These are phyloP conservation scores for Bondarzewia mesenterica DNA, from an alignment of 1,284 basidiomycete genomes.

Conservation along the genomic window DNA sequence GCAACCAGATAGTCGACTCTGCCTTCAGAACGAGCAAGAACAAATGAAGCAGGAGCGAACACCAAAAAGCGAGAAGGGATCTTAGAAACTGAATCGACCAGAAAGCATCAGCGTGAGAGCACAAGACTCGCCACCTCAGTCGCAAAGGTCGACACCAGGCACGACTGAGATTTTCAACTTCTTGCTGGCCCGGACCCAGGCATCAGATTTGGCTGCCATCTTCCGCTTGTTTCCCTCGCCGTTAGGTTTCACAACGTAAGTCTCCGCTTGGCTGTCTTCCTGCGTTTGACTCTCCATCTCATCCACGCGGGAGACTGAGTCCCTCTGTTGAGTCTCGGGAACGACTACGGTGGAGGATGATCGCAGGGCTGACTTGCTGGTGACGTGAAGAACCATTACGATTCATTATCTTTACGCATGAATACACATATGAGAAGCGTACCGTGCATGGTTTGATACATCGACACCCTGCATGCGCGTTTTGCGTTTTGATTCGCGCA, in stretches of 20 bases:
- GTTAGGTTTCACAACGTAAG: not conserved
- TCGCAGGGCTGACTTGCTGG: too few relatives aligned
- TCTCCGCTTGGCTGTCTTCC: conserved; percentile 35
- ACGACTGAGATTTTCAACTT: conserved; percentile 31
- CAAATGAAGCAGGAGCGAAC: too few relatives aligned
- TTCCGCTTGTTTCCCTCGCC: not conserved
- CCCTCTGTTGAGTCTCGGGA: not conserved
- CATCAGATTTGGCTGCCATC: not conserved
- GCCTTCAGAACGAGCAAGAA: too few relatives aligned
- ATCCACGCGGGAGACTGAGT: too few relatives aligned
- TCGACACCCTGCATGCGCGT: not conserved
- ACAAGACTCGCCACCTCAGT: too few relatives aligned
- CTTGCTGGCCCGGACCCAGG: conserved; percentile 15
- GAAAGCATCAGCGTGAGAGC: too few relatives aligned
- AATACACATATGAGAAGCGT: too few relatives aligned
- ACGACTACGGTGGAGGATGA: not conserved
- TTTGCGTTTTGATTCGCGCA: not conserved
- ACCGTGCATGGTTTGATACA: not conserved
- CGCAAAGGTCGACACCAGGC: conserved; percentile 28
- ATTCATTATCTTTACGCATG: too few relatives aligned
- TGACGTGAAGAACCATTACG: too few relatives aligned
- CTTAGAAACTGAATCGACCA: too few relatives aligned
- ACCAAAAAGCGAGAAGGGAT: too few relatives aligned
- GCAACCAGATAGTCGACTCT: too few relatives aligned
- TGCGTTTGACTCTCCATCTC: conserved; percentile 39